phyloP scores from a whole-genome alignment of 768 basidiomycete species.

The Leccinum rimulosum region DNA sequence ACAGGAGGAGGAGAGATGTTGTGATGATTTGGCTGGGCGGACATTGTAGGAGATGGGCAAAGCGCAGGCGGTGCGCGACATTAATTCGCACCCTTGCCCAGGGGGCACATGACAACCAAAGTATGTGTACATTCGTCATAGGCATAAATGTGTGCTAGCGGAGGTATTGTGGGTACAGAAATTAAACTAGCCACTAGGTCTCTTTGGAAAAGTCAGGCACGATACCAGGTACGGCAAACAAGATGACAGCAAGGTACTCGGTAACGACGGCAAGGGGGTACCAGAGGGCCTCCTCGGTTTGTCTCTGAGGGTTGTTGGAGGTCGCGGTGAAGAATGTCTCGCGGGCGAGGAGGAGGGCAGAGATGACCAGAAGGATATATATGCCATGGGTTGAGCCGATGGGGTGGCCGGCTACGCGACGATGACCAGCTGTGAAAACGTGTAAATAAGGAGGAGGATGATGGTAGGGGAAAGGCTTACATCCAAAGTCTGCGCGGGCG shows the following conservation, averaged over 20 bases:
- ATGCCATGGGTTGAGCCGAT: slow-evolving; percentile 21
- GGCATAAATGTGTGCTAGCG: slow-evolving; percentile 8
- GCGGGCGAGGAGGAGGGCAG: slow-evolving; percentile 25
- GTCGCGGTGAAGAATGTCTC: slow-evolving; percentile 34
- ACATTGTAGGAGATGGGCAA: slow-evolving; percentile 28
- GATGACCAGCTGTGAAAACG: slow-evolving; percentile 8
- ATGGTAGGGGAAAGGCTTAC: neutral
- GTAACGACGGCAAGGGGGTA: slow-evolving; percentile 33
- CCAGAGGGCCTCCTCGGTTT: slow-evolving; percentile 31
- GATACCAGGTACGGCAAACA: slow-evolving; percentile 31
- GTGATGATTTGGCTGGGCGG: slow-evolving; percentile 35
- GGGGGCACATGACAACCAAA: slow-evolving; percentile 19
- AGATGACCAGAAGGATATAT: slow-evolving; percentile 24
- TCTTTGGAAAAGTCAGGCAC: slow-evolving; percentile 23
- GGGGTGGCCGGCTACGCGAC: neutral
- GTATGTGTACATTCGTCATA: neutral
- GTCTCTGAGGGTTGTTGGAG: slow-evolving; percentile 2
- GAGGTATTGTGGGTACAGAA: slow-evolving; percentile 3
- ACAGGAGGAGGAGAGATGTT: slow-evolving; percentile 43
- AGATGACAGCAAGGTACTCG: slow-evolving; percentile 29
- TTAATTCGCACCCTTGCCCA: slow-evolving; percentile 25
- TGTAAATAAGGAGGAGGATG: neutral
- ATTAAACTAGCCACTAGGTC: neutral
- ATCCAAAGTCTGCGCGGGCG: slow-evolving; percentile 16
- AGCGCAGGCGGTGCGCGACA: neutral